Base-by-base conservation (phyloP, 106 monocot species). In the Dioscorea alata region DNA sequence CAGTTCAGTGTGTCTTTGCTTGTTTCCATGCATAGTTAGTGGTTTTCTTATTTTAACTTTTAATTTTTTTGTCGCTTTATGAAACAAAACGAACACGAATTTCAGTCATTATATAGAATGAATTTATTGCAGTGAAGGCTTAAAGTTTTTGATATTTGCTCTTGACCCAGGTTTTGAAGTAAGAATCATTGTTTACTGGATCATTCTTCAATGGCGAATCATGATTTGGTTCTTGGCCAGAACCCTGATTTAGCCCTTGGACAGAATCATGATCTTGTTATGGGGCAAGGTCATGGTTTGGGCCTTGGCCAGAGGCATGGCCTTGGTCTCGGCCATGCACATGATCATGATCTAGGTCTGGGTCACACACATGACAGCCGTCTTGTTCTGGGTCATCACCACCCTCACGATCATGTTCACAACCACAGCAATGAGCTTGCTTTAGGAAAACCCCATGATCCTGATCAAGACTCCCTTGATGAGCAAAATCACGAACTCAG, bases 161-260 rank as follows among this genome's bases (percentile, higher is more conserved):
- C 12, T 16, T 68, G 48, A 64, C 49, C 6, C 23, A 68, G 69
- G 59, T 48, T 24, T 69, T 69, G 49, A 64, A 66, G 57, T 56
- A 32, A 32, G 63, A 48, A 13, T 50, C 52, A 15, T 59, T 48
- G 15, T 33, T 64, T 65, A 32, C 69, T 57, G 33, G 51, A 32
- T 16, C 23, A 52, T 49, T 51, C 48, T 18, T 24, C 33, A 20
- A 96, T 96, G 96, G 91, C 88, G 1, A 96, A 84, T 69, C 96
- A 96, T 60, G 92, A 96, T 15, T 58, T 91, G 24, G 84, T 80
- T 19, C 84, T 90, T 1, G 94, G 94, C 17, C 87, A 94, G 74
- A 83, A 73, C 59, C 68, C 74, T 17, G 91, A 86, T 57, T 60
- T 95, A 28, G 91, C 68, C 3, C 74, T 95, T 16, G 79, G 85